Base-by-base conservation (phyloP, 2,329 filamentous ascomycete species). In the Hypoxylon sp. region DNA sequence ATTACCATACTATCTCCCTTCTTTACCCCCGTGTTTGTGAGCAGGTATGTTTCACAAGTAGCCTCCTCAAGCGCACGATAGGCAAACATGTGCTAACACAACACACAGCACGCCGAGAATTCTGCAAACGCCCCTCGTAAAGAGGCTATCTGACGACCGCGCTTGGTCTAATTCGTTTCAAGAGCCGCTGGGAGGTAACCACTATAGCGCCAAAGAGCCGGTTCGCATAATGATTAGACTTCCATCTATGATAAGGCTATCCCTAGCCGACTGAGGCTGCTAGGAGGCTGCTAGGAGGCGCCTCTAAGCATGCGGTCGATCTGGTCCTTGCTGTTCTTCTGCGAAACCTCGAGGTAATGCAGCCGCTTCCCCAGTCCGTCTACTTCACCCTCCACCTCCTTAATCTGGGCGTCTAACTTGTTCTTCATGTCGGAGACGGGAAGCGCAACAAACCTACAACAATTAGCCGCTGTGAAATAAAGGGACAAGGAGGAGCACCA, bases 271-370 rank as follows among this genome's bases (percentile, higher is more conserved):
- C 32, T 11, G 73, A 66, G 7, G 39, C 77, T 74, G 39, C 77
- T 75, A 71, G 60, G 73, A 66, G 7, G 39, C 77, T 74, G 39
- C 77, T 75, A 71, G 60, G 76, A 68, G 46, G 72, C 69, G 58
- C 80, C 84, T 56, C 87, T 82, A 76, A 98, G 87, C 78, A 98
- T 95, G 80, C 94, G 92, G 79, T 97, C 92, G 73, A 98, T 91
- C 77, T 97, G 93, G 73, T 94, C 90, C 74, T 92, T 90, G 81
- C 94, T 97, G 77, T 98, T 99, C 84, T 97, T 94, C 79, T 93
- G 92, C 54, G 96, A 98, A 64, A 93, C 97, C 83, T 98, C 95
- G 48, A 98, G 86, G 78, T 98, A 98, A 74, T 95, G 89, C 75
- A 98, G 84, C 80, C 93, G 94, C 87, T 98, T 97, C 73, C 92